Base-by-base conservation (phyloP, 176 grass and related monocot species). In the Melocanna baccifera region DNA sequence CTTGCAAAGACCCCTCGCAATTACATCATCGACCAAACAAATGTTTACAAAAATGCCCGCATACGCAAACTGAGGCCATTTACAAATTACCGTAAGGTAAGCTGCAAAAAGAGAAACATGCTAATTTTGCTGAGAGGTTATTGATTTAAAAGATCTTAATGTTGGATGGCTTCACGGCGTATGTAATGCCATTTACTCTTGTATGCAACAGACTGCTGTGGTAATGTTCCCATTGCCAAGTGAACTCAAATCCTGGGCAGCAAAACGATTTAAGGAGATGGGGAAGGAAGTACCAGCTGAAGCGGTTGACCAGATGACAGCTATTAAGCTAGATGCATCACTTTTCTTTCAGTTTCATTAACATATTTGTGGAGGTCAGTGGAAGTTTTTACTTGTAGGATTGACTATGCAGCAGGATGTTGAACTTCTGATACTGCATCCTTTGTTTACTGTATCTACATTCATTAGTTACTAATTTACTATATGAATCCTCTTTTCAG, bases 21-120 rank as follows among this genome's bases (percentile, higher is more conserved):
- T 23, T 89, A 85, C 77, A 91, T 94, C 76, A 80, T 94, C 3
- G 87, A 94, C 81, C 92, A 94, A 73, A 91, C 92, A 74, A 94
- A 94, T 83, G 89, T 94, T 70, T 94, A 87, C 77, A 94, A 46
- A 52, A 83, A 30, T 46, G 84, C 92, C 9, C 87, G 89, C 22
- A 91, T 82, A n/a, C 84, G 87, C 65, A 94, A 91, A 66, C 58
- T 94, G 62, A 94, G 65, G 52, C 51, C 89, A 52, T 94, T 94
- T 83, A 11, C 77, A 43, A 85, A 89, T 61, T 91, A 91, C 78
- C 62, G 12, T 14, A 94, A 91, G 69, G 89, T 89, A 89, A 71
- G 73, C 20, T 71, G 26, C 73, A n/a, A 29, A 77, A 47, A 10
- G 29, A 28, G 7, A 40, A 34, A 69, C 6, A 15, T 52, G 5